Conservation (phyloP, 208 protist species). For the Acanthamoeba lenticulata region DNA sequence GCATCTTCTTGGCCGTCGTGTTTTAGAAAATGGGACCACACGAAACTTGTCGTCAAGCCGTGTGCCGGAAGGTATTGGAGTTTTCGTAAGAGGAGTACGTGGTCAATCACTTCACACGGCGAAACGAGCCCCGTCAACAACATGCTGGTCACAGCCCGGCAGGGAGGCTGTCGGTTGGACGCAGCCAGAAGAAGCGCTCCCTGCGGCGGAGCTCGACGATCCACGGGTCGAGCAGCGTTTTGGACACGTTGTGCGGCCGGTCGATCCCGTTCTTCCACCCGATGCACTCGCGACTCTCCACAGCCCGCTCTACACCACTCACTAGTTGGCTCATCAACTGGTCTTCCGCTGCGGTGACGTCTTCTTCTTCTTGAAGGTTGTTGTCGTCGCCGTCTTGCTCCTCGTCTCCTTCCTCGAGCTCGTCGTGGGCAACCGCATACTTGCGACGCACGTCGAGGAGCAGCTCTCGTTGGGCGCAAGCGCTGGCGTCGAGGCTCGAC, state of each 20-base stretch:
- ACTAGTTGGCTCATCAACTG: neutral
- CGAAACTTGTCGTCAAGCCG: no score
- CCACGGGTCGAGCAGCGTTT: constrained; percentile 18
- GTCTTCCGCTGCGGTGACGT: neutral
- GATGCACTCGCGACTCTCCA: neutral
- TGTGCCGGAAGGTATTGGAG: no score
- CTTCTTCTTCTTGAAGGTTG: neutral
- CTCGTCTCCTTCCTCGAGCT: no score
- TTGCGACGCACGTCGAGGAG: neutral
- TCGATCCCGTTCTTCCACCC: neutral
- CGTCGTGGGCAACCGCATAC: neutral
- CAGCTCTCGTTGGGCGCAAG: neutral
- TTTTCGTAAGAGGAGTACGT: no score
- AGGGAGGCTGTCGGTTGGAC: no score
- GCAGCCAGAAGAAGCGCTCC: constrained; percentile 46
- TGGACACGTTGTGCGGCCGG: constrained; percentile 6
- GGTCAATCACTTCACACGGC: no score
- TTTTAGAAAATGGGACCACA: no score
- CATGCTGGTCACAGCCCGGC: no score
- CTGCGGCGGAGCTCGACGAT: constrained; percentile 6
- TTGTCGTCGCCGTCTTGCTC: neutral
- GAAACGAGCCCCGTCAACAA: no score
- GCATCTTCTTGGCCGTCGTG: no score
- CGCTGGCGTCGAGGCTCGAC: neutral
- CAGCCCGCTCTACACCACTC: neutral